Conservation (phyloP, 345 rosid species). For the Streptanthus diversifolius region DNA sequence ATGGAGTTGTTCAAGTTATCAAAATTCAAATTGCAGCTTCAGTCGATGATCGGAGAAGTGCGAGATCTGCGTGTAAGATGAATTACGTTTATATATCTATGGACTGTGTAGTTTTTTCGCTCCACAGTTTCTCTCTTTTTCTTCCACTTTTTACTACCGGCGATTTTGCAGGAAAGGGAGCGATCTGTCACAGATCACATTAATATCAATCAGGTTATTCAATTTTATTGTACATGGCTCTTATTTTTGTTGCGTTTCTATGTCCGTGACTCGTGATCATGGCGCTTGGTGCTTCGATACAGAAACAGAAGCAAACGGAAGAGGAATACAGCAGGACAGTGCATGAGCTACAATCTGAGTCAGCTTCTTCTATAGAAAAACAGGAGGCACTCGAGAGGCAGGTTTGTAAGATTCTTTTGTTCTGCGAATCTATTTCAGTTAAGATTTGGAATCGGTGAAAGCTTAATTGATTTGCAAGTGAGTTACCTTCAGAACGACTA, state of each 20-base stretch:
- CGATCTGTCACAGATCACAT: conserved; percentile 51
- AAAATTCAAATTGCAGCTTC: conserved; percentile 79
- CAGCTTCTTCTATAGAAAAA: conserved; percentile 48
- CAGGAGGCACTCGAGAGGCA: conserved; percentile 60
- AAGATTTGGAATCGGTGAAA: conserved; percentile 10
- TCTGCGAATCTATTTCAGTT: conserved; percentile 33
- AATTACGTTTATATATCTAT: conserved; percentile 11
- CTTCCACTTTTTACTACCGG: background rate
- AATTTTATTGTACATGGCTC: background rate
- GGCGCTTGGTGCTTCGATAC: conserved; percentile 26
- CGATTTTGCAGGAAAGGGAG: conserved; percentile 53
- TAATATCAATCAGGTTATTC: conserved; percentile 49
- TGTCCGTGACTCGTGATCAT: background rate
- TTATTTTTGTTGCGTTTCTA: background rate
- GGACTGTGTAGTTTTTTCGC: conserved; percentile 2
- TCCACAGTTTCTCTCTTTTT: background rate
- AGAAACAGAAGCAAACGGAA: conserved; percentile 72
- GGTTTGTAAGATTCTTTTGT: conserved; percentile 30
- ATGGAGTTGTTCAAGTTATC: conserved; percentile 85
- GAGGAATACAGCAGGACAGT: conserved; percentile 56
- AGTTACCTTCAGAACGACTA: conserved; percentile 67
- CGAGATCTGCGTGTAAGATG: conserved; percentile 60
- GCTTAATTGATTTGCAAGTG: conserved; percentile 36
- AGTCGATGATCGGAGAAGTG: conserved; percentile 54
- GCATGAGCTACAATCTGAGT: conserved; percentile 59